Base-by-base conservation (phyloP, 306 rosid species). In the Trifolium fragiferum region DNA sequence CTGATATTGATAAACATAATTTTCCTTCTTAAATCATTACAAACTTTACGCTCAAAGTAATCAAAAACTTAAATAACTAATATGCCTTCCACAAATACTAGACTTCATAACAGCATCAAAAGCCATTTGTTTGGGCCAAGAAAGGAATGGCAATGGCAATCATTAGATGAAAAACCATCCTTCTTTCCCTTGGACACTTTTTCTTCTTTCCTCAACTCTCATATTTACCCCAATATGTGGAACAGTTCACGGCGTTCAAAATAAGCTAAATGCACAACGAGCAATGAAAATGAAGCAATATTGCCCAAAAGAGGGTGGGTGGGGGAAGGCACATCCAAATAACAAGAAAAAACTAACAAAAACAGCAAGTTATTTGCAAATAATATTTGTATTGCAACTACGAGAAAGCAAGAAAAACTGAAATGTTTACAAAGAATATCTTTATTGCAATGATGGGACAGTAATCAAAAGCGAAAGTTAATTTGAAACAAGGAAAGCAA, bases 401-500 rank as follows among this genome's bases (percentile, higher is more conserved):
- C 14, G 19, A 63, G 59, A 78, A 30, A 69, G 47, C 35, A 69
- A 12, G n/a, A 19, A 74, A 70, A 70, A 65, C 30, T 18, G 43
- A 40, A 73, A 75, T 50, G 35, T 82, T 64, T 10, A 51, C 69
- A 53, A 76, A 35, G 60, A 53, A 82, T 63, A 18, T 57, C 35
- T 44, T 19, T 21, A 70, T 64, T 37, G 41, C 62, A 64, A 70
- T 4, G 43, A 62, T 41, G 57, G 35, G 58, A 68, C 25, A 23
- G 20, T 33, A 64, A 15, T 7, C 19, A 74, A 69, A 64, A 75
- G 46, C 9, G 20, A 27, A 46, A 80, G 54, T 51, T 69, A 19
- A 18, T 61, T 69, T 20, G 19, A 61, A 60, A 30, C 57, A 79
- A 58, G 79, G 57, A 54, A 74, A 66, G 71, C 74, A 55, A 74